A percentile compares a stretch with the other conserved stretches of the same genome.
Conservation (phyloP, 2,329 filamentous ascomycete species). For the Colletotrichum viniferum region DNA sequence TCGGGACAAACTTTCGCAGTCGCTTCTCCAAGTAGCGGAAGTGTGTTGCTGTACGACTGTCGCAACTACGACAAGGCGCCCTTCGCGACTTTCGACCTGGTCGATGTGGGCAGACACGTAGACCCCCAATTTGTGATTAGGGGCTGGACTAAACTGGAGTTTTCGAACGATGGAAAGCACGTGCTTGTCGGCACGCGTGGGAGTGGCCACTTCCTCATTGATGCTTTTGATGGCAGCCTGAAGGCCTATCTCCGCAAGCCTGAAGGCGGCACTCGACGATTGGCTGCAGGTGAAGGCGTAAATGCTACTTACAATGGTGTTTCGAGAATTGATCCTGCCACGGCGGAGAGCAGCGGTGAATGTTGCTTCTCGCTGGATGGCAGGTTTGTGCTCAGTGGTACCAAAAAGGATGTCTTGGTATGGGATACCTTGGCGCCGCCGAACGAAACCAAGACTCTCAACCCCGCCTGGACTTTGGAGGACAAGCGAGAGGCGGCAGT, state of each 20-base stretch:
- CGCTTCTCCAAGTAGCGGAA: conserved; percentile 79
- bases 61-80: conserved; percentile 93
- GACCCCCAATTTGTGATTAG: conserved; percentile 63
- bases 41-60: conserved; percentile 87
- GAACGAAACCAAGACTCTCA: conserved; percentile 61
- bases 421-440: conserved; percentile 78
- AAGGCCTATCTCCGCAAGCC: conserved; percentile 73
- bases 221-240: conserved; percentile 84
- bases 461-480: conserved; percentile 67
- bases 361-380: conserved; percentile 91
- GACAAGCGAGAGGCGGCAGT: conserved; percentile 74
- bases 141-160: conserved; percentile 91
- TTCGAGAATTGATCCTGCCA: conserved; percentile 47
- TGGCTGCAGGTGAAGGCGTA: conserved; percentile 56
- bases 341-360: conserved; percentile 70
- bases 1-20: conserved; percentile 92
- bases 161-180: conserved; percentile 93
- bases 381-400: conserved; percentile 85
- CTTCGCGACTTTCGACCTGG: conserved; percentile 83
- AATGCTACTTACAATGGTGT: conserved; percentile 38
- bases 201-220: conserved; percentile 87
- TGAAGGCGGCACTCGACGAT: conserved; percentile 55
- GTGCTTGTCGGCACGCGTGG: conserved; percentile 85
- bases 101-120: conserved; percentile 54
- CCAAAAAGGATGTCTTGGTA: conserved; percentile 73